Conservation (phyloP, 306 rosid genomes). For the Psophocarpus tetragonolobus region DNA sequence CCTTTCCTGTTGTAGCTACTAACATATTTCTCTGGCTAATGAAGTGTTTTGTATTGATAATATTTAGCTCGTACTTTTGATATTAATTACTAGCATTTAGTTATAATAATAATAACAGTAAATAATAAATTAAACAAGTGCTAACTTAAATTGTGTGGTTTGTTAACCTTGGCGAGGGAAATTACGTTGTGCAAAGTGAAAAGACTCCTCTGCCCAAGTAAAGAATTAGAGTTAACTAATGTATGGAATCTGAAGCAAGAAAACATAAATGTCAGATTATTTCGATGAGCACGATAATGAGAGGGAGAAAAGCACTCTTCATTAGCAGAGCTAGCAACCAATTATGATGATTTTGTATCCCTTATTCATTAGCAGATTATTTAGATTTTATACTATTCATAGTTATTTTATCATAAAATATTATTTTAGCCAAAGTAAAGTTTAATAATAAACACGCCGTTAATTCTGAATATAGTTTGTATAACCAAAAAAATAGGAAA, state of each 20-base stretch:
- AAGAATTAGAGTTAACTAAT: neutral
- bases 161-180: neutral
- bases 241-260: neutral
- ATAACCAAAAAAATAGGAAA: neutral
- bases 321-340: too few species aligned
- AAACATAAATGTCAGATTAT: neutral
- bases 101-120: neutral
- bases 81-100: neutral
- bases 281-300: neutral
- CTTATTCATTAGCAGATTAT: too few species aligned
- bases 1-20: too few species aligned
- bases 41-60: too few species aligned
- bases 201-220: too few species aligned
- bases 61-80: neutral
- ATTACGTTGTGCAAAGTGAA: neutral
- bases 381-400: too few species aligned
- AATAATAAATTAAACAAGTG: neutral
- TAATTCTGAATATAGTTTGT: too few species aligned
- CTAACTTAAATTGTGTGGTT: neutral
- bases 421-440: neutral
- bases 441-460: too few species aligned
- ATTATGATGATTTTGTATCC: too few species aligned
- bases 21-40: too few species aligned
- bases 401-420: too few species aligned
- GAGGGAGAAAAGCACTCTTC: neutral